Percentiles rank a stretch among this genome's conserved stretches.
Conservation (phyloP, 192 early-diverging fungal species). For the Backusella westeae region DNA sequence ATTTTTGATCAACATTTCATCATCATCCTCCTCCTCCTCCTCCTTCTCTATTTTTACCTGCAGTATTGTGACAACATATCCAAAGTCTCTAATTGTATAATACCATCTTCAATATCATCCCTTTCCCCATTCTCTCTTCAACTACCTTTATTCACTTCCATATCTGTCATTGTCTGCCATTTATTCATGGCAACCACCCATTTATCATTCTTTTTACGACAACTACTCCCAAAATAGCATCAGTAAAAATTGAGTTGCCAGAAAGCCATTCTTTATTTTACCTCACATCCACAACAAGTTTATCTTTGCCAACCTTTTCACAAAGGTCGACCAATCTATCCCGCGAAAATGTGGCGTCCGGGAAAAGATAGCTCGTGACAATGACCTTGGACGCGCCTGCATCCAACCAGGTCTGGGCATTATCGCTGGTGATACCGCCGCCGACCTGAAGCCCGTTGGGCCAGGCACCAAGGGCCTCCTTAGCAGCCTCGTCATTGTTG, state of each 20-base stretch:
- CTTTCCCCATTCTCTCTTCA: not conserved
- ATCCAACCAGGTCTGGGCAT: slow-evolving; percentile 86
- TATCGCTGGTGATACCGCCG: slow-evolving; percentile 87
- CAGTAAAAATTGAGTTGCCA: too few species aligned
- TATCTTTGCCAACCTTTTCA: slow-evolving; percentile 62
- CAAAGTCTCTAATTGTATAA: slow-evolving; percentile 45
- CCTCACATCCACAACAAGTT: slow-evolving; percentile 80
- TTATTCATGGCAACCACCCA: slow-evolving; percentile 99
- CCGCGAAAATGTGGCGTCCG: slow-evolving; percentile 64
- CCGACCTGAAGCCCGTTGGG: slow-evolving; percentile 89
- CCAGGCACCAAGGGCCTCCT: slow-evolving; percentile 80
- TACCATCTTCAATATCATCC: not conserved
- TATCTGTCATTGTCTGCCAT: slow-evolving; percentile 96
- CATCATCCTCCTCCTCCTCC: too few species aligned
- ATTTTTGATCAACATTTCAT: not conserved
- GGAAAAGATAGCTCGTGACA: slow-evolving; percentile 95
- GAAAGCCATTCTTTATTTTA: slow-evolving; percentile 13
- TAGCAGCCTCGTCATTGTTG: slow-evolving; percentile 83
- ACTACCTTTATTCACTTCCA: slow-evolving; percentile 68
- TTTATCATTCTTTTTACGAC: slow-evolving; percentile 59
- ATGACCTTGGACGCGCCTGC: slow-evolving; percentile 92
- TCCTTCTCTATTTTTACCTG: slow-evolving; percentile 39
- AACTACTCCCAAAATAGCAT: slow-evolving; percentile 46
- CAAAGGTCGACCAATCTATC: slow-evolving; percentile 59
- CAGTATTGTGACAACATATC: slow-evolving; percentile 56